Base-by-base conservation (phyloP, 2,329 filamentous ascomycete genomes). In the Beauveria sp. region DNA sequence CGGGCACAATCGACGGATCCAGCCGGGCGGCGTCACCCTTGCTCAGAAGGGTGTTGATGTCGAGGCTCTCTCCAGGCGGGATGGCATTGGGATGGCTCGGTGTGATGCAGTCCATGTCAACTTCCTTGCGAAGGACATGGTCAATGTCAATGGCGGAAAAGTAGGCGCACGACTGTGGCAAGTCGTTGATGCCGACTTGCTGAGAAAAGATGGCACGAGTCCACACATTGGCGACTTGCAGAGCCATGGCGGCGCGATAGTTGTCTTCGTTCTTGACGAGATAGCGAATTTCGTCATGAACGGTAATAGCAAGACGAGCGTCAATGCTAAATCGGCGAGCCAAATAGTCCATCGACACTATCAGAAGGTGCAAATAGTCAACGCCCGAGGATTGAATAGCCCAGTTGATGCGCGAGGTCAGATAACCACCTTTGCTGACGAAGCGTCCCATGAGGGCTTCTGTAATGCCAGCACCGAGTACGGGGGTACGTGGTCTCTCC, bases 321-420 rank as follows among this genome's bases (percentile, higher is more conserved):
- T 90, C 76, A 64, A 99, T 85, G 69, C 90, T 93, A 79, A 89
- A 99, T 5, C 88, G 89, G 2, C 91, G 85, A 59, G 88, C 88
- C 3, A 99, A 82, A 70, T 96, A 96, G 72, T 98, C 93, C 96
- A 99, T 99, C 16, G 87, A 83, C 3, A 98, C 85, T 65, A 99
- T 91, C 20, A 99, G 83, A 5, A 99, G 85, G 70, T 99, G 95
- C 2, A 99, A 83, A 73, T 99, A 99, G 74, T 99, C 96, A 4
- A 98, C 93, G 5, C 96, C 95, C 0, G 91, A 96, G 1, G 93
- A 97, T 70, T 99, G 95, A 67, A 99, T 98, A 3, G 95, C 95
- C 95, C 95, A 99, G 72, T 99, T 99, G 76, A 99, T 98, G 40
- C 96, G 88, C 20, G 90, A 96, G 1, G 95, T 97, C 77, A 99